phyloP scores from a whole-genome alignment of 2,329 filamentous ascomycete species.

The Exserohilum turcica region DNA sequence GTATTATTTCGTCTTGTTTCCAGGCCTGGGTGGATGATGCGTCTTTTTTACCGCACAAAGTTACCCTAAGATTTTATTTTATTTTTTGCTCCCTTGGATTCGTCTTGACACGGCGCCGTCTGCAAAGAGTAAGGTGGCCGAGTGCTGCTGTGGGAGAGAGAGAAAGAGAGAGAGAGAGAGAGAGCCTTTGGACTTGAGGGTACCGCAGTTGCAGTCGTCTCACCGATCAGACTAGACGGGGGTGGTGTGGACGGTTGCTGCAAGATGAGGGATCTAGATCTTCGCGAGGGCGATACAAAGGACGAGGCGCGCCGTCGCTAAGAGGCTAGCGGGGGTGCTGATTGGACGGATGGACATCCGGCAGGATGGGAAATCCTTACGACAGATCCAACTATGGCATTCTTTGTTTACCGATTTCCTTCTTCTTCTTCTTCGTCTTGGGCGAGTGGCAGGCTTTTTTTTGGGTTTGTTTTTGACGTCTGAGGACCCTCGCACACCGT shows the following conservation, averaged over 20 bases:
- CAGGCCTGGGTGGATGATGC: neutral
- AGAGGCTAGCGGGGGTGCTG: neutral
- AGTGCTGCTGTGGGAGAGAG: neutral
- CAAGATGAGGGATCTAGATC: constrained; percentile 1
- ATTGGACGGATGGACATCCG: neutral
- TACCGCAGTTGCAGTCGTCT: neutral
- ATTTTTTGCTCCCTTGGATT: neutral
- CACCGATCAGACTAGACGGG: constrained; percentile 6
- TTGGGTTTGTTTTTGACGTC: constrained; percentile 1
- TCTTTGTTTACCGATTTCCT: neutral
- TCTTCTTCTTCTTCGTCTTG: too few species aligned
- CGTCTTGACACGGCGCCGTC: neutral
- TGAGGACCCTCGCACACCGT: constrained; percentile 5
- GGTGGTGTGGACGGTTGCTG: neutral
- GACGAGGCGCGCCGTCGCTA: neutral
- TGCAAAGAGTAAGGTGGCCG: neutral
- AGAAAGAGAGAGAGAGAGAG: too few species aligned
- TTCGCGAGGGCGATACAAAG: neutral
- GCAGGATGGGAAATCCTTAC: neutral
- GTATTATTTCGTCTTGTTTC: neutral
- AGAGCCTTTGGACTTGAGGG: neutral
- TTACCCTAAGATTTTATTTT: neutral
- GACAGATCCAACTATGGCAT: neutral
- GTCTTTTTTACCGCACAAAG: neutral
- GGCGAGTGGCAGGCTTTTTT: neutral